Base-by-base conservation (phyloP, 768 basidiomycete species). In the Rubroboletus pulcherrimus region DNA sequence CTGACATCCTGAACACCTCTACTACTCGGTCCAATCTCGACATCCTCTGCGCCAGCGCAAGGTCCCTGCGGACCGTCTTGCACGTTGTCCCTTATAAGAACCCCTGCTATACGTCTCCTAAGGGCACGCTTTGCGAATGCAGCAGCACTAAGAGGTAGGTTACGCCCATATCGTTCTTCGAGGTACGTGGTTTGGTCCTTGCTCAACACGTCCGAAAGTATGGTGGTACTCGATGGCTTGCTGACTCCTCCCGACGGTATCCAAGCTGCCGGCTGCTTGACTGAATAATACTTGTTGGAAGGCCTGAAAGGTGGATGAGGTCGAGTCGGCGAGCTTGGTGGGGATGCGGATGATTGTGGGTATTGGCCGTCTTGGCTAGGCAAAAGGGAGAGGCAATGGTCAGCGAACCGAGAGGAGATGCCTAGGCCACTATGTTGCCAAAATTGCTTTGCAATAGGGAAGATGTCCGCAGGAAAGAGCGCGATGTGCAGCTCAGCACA, bases 391-490 rank as follows among this genome's bases (percentile, higher is more conserved):
- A 98, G 77, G 66, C 90, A 93, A 54, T 84, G 78, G 56, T 94
- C 93, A 5, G 93, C 93, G 19, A 89, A 73, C 7, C 96, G 85
- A 57, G 91, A 93, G 4, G 90, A 93, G 39, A 99, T 86, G 1
- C 95, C 94, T 55, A 89, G 75, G 0, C 96, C 96, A 0, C 89
- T 85, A 68, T 98, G 96, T 62, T 98, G 95, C 96, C 96, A 98
- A 72, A 95, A 98, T 69, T 93, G 81, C 68, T 91, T 96, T 8
- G 91, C 93, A 7, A 87, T 68, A 9, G 79, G 64, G 62, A 80
- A 86, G 4, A 80, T 70, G 5, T 82, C 78, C 3, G 74, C 69
- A 7, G 86, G 84, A 67, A 94, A 91, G 15, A 99, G 73, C 2
- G 86, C 86, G 60, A 95, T 89, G 68, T 96, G 87, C 1, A 99